Percentiles rank a stretch among this genome's conserved stretches.
Conservation (phyloP, 495 filamentous ascomycete genomes). For the Penicillium ucsense region DNA sequence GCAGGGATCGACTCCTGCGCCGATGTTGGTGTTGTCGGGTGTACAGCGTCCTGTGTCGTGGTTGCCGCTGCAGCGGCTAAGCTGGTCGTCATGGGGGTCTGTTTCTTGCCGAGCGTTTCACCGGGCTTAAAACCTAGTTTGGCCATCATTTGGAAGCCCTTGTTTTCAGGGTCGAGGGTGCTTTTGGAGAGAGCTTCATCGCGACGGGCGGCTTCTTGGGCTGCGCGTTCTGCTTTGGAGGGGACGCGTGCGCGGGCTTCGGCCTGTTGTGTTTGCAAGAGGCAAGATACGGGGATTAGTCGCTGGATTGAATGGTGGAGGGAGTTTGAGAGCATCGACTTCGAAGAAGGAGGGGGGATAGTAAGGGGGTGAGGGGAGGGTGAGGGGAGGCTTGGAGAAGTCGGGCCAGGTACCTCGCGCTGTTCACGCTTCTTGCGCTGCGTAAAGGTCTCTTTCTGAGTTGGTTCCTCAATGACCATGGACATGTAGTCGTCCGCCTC, state of each 20-base stretch:
- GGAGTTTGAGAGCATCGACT: not conserved
- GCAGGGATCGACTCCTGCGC: not conserved
- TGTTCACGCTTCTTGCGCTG: slow-evolving; percentile 45
- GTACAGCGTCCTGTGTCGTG: not conserved
- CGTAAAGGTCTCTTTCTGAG: slow-evolving; percentile 45
- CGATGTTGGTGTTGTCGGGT: not conserved
- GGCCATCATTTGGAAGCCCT: slow-evolving; percentile 94
- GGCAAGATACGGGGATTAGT: not conserved
- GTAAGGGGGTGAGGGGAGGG: not conserved
- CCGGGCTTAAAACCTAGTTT: slow-evolving; percentile 80
- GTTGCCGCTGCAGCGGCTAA: not conserved
- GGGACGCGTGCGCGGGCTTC: slow-evolving; percentile 36
- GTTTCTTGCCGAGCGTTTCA: slow-evolving; percentile 53
- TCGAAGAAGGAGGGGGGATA: not conserved
- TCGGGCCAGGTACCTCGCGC: slow-evolving; percentile 35
- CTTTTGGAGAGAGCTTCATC: slow-evolving; percentile 65
- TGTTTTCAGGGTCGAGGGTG: slow-evolving; percentile 55
- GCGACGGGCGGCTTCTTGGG: slow-evolving; percentile 56
- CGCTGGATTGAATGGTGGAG: not conserved
- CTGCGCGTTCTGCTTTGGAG: slow-evolving; percentile 74
- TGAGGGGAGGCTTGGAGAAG: not conserved
- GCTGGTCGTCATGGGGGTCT: not conserved
- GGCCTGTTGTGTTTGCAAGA: slow-evolving; percentile 15
- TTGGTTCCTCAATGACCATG: slow-evolving; percentile 49
- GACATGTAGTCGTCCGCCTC: slow-evolving; percentile 56